Percentiles rank a stretch among this genome's conserved stretches.
Conservation (phyloP, 306 rosid genomes). For the Prunus armeniaca region DNA sequence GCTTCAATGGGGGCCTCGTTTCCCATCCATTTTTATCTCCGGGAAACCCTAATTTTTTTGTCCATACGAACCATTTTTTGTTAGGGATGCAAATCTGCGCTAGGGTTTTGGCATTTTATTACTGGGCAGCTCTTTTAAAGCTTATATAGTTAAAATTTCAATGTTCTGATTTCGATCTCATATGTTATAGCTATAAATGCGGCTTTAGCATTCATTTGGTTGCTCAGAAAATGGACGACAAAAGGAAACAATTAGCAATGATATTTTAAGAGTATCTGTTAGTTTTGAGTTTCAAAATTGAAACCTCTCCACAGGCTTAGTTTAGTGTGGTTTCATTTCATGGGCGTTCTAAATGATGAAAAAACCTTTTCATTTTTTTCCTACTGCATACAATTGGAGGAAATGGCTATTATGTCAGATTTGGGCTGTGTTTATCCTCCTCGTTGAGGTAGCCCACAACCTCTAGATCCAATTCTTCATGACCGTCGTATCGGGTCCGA, state of each 20-base stretch:
- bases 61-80: constrained; percentile 24
- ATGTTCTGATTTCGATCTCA: constrained; percentile 44
- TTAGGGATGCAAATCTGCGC: constrained; percentile 43
- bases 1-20: constrained; percentile 54
- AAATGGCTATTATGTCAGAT: constrained; percentile 6
- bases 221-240: constrained; percentile 17
- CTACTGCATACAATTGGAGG: constrained; percentile 10
- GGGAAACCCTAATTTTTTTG: constrained; percentile 64
- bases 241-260: constrained; percentile 11
- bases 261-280: neutral
- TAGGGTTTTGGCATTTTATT: constrained; percentile 23
- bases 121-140: constrained; percentile 47
- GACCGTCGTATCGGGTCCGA: too few species aligned
- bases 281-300: constrained; percentile 13
- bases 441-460: too few species aligned
- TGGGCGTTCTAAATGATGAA: neutral
- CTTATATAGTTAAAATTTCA: constrained; percentile 45
- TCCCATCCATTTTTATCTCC: constrained; percentile 18
- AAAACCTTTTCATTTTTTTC: constrained; percentile 7
- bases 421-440: neutral
- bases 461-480: too few species aligned
- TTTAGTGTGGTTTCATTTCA: constrained; percentile 6
- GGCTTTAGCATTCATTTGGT: constrained; percentile 28
- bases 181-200: constrained; percentile 31
- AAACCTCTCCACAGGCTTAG: neutral